These are phyloP conservation scores for Panicum miliaceum DNA, from an alignment of 176 grass and related monocot genomes.

Conservation along the genomic window DNA sequence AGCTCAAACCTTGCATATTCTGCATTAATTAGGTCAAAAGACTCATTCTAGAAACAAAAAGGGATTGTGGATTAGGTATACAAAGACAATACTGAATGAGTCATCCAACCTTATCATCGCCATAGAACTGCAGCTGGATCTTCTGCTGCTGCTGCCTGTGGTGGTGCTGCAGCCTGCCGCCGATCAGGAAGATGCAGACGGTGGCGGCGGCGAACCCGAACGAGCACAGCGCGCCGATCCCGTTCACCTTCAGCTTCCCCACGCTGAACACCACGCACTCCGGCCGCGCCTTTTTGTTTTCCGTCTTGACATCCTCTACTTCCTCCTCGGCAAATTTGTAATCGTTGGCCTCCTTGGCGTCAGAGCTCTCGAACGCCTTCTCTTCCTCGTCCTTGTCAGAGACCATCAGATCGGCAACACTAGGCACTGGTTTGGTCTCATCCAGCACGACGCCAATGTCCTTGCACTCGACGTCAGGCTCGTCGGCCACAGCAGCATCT, in stretches of 20 bases:
- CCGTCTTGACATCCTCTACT: conserved; percentile 3
- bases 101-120: conserved; percentile 63
- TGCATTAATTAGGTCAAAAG: not conserved
- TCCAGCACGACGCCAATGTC: conserved; percentile 58
- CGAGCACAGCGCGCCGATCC: conserved; percentile 82
- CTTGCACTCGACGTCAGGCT: conserved; percentile 48
- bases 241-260: conserved; percentile 68
- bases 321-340: not conserved
- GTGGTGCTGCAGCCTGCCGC: conserved; percentile 51
- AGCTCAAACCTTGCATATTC: not conserved
- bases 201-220: conserved; percentile 72
- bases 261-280: conserved; percentile 57
- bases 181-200: conserved; percentile 67
- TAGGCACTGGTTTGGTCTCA: conserved; percentile 15
- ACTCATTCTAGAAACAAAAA: not conserved
- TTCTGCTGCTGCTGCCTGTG: conserved; percentile 58
- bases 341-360: not conserved
- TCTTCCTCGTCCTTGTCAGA: conserved; percentile 36
- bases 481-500: not conserved
- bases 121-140: conserved; percentile 83
- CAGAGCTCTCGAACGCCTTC: conserved; percentile 21
- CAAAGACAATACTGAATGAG: not conserved
- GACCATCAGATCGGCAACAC: not conserved
- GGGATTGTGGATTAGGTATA: not conserved
- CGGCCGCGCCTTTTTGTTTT: not conserved